A percentile compares a stretch with the other conserved stretches of the same genome.
phyloP scores from a whole-genome alignment of 75 land plant species.

The Adiantum capillusveneris region DNA sequence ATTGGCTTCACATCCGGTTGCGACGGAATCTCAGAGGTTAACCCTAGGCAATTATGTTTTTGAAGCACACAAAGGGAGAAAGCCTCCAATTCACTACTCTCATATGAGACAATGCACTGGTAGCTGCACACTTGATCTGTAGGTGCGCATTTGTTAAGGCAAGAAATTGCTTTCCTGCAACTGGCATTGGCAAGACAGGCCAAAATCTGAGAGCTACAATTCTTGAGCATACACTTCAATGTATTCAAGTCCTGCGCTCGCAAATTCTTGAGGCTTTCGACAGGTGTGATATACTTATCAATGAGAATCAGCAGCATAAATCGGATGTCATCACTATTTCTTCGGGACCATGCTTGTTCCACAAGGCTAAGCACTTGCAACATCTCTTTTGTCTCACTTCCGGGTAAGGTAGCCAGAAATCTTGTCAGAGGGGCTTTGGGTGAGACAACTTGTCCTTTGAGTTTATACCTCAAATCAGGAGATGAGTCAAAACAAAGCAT shows the following conservation, averaged over 20 bases:
- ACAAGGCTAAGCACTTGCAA: conserved; percentile 48
- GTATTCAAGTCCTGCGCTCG: conserved; percentile 74
- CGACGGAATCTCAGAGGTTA: conserved; percentile 62
- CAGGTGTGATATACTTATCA: conserved; percentile 80
- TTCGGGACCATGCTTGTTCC: conserved; percentile 75
- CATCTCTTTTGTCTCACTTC: conserved; percentile 28
- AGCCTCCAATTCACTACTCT: conserved; percentile 78
- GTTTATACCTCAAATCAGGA: conserved; percentile 38
- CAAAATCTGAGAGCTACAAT: conserved; percentile 69
- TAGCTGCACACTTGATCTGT: conserved; percentile 95
- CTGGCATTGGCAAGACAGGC: conserved; percentile 76
- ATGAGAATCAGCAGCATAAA: conserved; percentile 77
- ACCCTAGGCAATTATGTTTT: conserved; percentile 81
- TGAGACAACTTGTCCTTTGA: conserved; percentile 48
- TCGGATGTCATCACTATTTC: conserved; percentile 76
- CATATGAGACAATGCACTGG: conserved; percentile 85
- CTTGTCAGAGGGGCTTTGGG: conserved; percentile 27
- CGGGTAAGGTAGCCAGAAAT: conserved; percentile 10
- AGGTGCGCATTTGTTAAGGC: conserved; percentile 74
- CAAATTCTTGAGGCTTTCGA: conserved; percentile 55
- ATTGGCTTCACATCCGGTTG: conserved; percentile 77
- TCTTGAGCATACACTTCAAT: conserved; percentile 76
- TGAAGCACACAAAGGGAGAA: conserved; percentile 90
- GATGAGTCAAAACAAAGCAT: conserved; percentile 60
- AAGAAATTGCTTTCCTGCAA: conserved; percentile 81